A percentile compares a stretch with the other conserved stretches of the same genome.
phyloP scores from a whole-genome alignment of 2,329 filamentous ascomycete genomes.

The Neonectria coccinea region DNA sequence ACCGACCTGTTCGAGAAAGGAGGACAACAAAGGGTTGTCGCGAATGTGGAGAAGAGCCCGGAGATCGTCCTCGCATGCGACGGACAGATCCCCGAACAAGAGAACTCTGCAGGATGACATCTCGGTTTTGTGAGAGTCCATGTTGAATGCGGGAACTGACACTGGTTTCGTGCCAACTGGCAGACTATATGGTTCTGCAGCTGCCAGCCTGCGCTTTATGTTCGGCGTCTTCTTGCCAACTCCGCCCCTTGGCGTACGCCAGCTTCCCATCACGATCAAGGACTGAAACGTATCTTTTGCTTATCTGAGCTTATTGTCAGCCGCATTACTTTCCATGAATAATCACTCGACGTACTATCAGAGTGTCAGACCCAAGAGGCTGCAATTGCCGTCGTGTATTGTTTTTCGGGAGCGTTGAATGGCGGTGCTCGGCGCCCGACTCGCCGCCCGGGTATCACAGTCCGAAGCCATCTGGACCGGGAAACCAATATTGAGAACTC shows the following conservation, averaged over 20 bases:
- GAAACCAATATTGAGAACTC: background rate
- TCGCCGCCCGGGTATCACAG: slow-evolving; percentile 29
- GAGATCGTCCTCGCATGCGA: slow-evolving; percentile 39
- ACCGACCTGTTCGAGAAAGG: slow-evolving; percentile 42
- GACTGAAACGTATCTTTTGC: background rate
- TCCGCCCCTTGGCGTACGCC: background rate
- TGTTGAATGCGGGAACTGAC: slow-evolving; percentile 12
- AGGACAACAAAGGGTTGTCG: slow-evolving; percentile 39
- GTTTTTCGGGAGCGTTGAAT: slow-evolving; percentile 26
- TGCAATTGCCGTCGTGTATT: slow-evolving; percentile 15
- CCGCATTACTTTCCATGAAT: background rate
- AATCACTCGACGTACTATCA: background rate
- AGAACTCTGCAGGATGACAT: slow-evolving; percentile 31
- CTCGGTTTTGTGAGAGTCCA: slow-evolving; percentile 2
- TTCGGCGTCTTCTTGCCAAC: background rate
- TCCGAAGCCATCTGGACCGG: slow-evolving; percentile 13
- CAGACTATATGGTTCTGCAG: slow-evolving; percentile 25
- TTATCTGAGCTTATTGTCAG: slow-evolving; percentile 17
- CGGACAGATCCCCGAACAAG: slow-evolving; percentile 44
- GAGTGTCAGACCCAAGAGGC: slow-evolving; percentile 14
- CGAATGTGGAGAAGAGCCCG: slow-evolving; percentile 36
- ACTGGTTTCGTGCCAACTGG: background rate
- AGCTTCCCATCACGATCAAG: background rate
- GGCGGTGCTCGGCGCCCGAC: slow-evolving; percentile 39
- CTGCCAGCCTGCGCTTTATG: background rate